Percentiles rank a stretch among this genome's conserved stretches.
phyloP scores from a whole-genome alignment of 768 basidiomycete species.

The Amanita phalloides region DNA sequence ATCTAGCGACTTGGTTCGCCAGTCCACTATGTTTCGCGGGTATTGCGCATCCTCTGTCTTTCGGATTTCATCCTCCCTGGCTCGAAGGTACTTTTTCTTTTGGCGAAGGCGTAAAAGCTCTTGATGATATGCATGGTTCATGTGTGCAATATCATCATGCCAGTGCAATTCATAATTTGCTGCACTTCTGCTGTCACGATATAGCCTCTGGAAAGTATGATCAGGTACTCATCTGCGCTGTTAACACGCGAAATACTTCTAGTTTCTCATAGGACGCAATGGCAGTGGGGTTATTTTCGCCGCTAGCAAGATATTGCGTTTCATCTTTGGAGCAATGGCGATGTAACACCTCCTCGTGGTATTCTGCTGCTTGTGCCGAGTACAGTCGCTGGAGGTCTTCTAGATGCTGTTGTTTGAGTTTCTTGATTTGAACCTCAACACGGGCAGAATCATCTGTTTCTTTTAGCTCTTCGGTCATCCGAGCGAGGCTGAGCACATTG shows the following conservation, averaged over 20 bases:
- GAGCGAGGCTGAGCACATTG: constrained; percentile 17
- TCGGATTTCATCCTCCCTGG: constrained; percentile 14
- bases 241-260: constrained; percentile 9
- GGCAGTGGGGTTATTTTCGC: constrained; percentile 12
- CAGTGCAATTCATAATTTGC: constrained; percentile 14
- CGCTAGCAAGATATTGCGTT: constrained; percentile 10
- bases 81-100: constrained; percentile 11
- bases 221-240: not conserved
- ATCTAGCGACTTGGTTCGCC: constrained; percentile 24
- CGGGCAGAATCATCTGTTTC: constrained; percentile 16
- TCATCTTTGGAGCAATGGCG: constrained; percentile 23
- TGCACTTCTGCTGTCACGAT: constrained; percentile 13
- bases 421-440: constrained; percentile 18
- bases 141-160: constrained; percentile 17
- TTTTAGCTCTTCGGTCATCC: constrained; percentile 23
- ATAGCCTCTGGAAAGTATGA: constrained; percentile 13
- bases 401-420: constrained; percentile 18
- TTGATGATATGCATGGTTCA: constrained; percentile 21
- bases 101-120: constrained; percentile 14
- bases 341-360: constrained; percentile 22
- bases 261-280: constrained; percentile 13
- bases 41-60: constrained; percentile 19
- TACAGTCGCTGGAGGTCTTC: constrained; percentile 29
- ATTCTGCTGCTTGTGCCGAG: constrained; percentile 22
- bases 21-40: constrained; percentile 24